Evolutionary conservation across 768 basidiomycete genomes (phyloP).

Genomic region (Calocybe indica): DNA sequence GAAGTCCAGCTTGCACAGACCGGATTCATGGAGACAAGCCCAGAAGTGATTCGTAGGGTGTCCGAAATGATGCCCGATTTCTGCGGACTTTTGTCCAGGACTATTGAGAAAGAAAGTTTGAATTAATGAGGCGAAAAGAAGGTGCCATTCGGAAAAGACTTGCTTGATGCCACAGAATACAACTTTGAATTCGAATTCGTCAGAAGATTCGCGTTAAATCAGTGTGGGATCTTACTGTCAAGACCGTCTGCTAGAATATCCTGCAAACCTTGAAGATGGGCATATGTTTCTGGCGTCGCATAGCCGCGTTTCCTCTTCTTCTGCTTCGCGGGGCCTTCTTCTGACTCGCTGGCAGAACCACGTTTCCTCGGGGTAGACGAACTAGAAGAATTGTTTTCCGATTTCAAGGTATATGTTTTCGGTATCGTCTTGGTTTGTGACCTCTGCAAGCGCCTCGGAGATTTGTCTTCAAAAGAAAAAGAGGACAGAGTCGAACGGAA

Average conservation of each 20-base stretch:
- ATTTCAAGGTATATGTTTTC: too few species aligned
- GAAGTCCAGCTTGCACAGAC: conserved; percentile 23
- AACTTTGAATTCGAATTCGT: conserved; percentile 33
- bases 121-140: conserved; percentile 6
- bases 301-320: conserved; percentile 30
- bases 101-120: conserved; percentile 23
- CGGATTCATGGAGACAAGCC: conserved; percentile 62
- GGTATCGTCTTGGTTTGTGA: too few species aligned
- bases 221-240: conserved; percentile 46
- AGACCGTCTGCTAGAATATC: conserved; percentile 50
- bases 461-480: too few species aligned
- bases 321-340: conserved; percentile 16
- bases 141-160: not conserved
- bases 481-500: too few species aligned
- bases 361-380: not conserved
- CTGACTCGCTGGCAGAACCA: not conserved
- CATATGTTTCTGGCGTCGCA: conserved; percentile 45
- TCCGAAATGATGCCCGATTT: conserved; percentile 73
- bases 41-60: conserved; percentile 83
- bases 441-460: too few species aligned
- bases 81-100: conserved; percentile 63
- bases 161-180: conserved; percentile 87
- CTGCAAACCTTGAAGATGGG: conserved; percentile 42
- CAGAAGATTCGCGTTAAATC: not conserved
- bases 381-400: too few species aligned